phyloP scores from a whole-genome alignment of 2,329 filamentous ascomycete genomes.

The Colletotrichum paranaense region DNA sequence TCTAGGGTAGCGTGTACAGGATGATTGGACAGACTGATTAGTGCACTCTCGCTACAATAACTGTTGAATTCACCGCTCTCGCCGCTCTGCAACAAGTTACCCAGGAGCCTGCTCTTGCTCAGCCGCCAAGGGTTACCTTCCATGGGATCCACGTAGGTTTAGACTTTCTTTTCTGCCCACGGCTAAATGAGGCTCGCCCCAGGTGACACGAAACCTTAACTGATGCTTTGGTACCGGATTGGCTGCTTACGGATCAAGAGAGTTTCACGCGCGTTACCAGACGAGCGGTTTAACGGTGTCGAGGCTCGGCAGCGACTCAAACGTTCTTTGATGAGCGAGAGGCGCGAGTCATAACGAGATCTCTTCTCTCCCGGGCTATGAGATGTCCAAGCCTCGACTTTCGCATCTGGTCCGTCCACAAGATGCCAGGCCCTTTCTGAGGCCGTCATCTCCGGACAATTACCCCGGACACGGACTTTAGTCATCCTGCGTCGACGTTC shows the following conservation, averaged over 20 bases:
- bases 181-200: background rate
- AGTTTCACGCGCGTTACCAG: background rate
- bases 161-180: background rate
- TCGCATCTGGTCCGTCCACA: background rate
- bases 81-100: background rate
- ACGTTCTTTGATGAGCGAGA: background rate
- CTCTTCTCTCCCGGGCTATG: background rate
- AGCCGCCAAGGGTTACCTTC: background rate
- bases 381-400: background rate
- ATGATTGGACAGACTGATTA: background rate
- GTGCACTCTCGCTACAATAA: background rate
- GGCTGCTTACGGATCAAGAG: background rate
- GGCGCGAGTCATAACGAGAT: background rate
- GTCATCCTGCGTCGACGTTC: background rate
- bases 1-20: background rate
- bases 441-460: background rate
- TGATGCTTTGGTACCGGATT: background rate
- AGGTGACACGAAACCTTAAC: conserved; percentile 15
- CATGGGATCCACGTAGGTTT: background rate
- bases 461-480: background rate
- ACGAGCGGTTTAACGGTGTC: background rate
- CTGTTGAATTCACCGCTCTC: background rate
- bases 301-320: background rate
- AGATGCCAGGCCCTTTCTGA: background rate
- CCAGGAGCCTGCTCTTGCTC: background rate